These are phyloP conservation scores for Plantago lanceolata DNA, from an alignment of 305 asterid genomes.

Conservation along the genomic window DNA sequence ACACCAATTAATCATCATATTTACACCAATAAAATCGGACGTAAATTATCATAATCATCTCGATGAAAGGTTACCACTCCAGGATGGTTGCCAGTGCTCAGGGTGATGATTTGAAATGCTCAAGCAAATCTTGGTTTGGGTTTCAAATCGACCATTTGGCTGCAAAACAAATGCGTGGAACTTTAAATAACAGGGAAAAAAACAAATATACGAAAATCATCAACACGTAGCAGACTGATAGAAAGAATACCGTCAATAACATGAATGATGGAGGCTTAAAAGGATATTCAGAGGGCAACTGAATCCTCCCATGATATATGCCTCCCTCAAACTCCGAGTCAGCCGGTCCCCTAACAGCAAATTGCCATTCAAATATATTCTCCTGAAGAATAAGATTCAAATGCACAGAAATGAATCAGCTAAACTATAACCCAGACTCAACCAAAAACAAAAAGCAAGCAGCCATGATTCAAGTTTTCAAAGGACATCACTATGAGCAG, in stretches of 20 bases:
- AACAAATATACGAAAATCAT: background rate
- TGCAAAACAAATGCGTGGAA: constrained; percentile 28
- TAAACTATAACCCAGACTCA: no score
- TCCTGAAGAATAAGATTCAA: constrained; percentile 41
- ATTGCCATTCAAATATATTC: constrained; percentile 91
- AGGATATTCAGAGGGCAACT: constrained; percentile 88
- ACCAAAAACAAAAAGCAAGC: background rate
- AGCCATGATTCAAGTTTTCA: background rate
- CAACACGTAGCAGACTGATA: constrained; percentile 12
- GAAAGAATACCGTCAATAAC: constrained; percentile 62
- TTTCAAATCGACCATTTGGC: constrained; percentile 96
- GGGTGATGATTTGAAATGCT: constrained; percentile 98
- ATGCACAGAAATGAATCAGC: background rate
- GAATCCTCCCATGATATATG: constrained; percentile 86
- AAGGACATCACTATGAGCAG: no score
- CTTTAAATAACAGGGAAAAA: constrained; percentile 2
- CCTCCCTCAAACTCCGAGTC: constrained; percentile 93
- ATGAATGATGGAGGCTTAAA: constrained; percentile 88
- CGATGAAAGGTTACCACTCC: constrained; percentile 64
- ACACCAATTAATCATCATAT: constrained; percentile 7
- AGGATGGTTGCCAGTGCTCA: constrained; percentile 98
- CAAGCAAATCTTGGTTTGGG: constrained; percentile 94
- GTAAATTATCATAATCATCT: background rate
- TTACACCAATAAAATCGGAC: background rate
- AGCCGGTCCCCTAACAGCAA: constrained; percentile 78